Evolutionary conservation across 768 basidiomycete species (phyloP), one percentile per base, ranked within the genome.

Genomic region (Boletus bicolor): DNA sequence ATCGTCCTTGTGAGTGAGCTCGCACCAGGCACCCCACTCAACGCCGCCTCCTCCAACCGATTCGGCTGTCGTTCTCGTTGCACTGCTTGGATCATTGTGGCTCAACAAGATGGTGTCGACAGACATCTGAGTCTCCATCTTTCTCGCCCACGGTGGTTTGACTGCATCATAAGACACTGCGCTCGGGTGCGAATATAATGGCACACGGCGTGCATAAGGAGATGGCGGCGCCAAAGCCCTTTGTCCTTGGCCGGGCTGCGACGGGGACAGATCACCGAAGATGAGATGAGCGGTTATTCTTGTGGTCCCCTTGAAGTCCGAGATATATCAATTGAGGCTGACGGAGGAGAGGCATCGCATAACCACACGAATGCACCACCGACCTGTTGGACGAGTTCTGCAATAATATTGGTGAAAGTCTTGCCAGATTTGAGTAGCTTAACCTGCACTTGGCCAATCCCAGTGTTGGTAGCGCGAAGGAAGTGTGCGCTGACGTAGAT

Each of bases 401-500:
- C 85, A 10, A 72, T 63, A n/a, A 89, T 46, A 54, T 85, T 85
- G 17, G 82, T 80, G 55, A 85, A 82, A 0, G 71, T 74, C 44
- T 74, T 76, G 3, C 85, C 83, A 6, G 64, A 66, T 62, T 80
- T 83, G n/a, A 84, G 35, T 1, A 64, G 68, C 6, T 72, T 75
- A 1, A 87, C 71, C 44, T 69, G 77, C 11, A 86, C 76, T 47
- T 79, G 76, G 58, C 80, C 82, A 3, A 72, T 58, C 5, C 69
- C 72, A 5, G 72, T 54, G 8, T 68, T 67, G 0, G 82, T 76
- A 2, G 80, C 68, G 21, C 75, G 73, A 38, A 86, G 72, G 63
- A 77, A 89, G 61, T 87, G 81, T 4, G 82, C 81, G 15, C 80
- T 83, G 47, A 85, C 68, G 64, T 87, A 81, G 43, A 87, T 72